Evolutionary conservation across 805 yeast genomes (phyloP).

Genomic region (Wickerhamiella shivajii): DNA sequence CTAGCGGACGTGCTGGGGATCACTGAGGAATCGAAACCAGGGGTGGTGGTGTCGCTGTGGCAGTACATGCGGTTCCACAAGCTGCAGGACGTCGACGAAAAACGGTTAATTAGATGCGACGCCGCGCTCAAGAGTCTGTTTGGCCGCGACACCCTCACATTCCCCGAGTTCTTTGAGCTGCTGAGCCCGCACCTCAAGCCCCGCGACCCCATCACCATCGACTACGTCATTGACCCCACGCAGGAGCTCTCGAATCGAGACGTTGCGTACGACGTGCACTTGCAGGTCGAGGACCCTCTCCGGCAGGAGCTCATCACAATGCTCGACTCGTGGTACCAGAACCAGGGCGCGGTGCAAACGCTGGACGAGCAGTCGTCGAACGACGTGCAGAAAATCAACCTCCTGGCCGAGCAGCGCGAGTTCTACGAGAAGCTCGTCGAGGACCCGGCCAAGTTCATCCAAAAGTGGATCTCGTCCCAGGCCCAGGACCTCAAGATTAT

Average conservation of each 20-base stretch:
- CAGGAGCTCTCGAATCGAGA: constrained; percentile 66
- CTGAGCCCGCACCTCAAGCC: constrained; percentile 58
- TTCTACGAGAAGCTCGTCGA: constrained; percentile 62
- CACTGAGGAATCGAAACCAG: constrained; percentile 72
- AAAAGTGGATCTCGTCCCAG: constrained; percentile 65
- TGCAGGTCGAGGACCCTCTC: constrained; percentile 32
- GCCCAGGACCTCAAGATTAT: constrained; percentile 72
- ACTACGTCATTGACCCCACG: constrained; percentile 64
- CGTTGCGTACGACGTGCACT: constrained; percentile 58
- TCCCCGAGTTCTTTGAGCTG: constrained; percentile 58
- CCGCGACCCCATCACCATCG: constrained; percentile 61
- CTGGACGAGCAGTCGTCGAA: constrained; percentile 33
- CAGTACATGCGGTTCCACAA: constrained; percentile 58
- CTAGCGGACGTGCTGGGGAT: constrained; percentile 61
- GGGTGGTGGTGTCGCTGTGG: constrained; percentile 65
- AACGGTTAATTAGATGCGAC: constrained; percentile 39
- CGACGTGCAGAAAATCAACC: constrained; percentile 37
- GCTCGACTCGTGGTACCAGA: constrained; percentile 27
- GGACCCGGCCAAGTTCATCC: constrained; percentile 63
- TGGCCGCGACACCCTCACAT: constrained; percentile 36
- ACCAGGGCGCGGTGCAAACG: constrained; percentile 30
- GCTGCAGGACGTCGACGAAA: constrained; percentile 43
- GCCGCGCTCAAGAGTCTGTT: constrained; percentile 32
- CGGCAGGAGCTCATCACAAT: constrained; percentile 26
- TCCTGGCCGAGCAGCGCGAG: constrained; percentile 48